Conservation (phyloP, 345 rosid species). For the Erodium maritimum region DNA sequence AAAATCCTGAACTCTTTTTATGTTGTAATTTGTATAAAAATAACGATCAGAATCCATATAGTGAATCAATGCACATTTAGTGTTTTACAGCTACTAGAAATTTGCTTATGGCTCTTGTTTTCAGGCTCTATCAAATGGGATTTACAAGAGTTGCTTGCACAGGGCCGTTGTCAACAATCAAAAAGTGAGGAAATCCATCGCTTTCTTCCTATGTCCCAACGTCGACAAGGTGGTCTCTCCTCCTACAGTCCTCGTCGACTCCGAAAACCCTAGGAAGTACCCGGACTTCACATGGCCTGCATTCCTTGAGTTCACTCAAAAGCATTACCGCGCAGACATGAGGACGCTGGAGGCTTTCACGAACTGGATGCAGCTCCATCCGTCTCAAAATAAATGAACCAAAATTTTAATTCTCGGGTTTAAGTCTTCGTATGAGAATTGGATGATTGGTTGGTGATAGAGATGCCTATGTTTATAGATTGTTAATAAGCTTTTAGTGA, state of each 20-base stretch:
- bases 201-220: slow-evolving; percentile 47
- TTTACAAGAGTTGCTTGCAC: slow-evolving; percentile 57
- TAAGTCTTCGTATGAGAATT: too few relatives aligned
- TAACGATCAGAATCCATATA: too few relatives aligned
- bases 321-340: slow-evolving; percentile 37
- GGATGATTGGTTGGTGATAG: too few relatives aligned
- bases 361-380: slow-evolving; percentile 18
- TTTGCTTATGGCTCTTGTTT: too few relatives aligned
- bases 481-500: too few relatives aligned
- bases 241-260: slow-evolving; percentile 22
- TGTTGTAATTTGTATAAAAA: too few relatives aligned
- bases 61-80: too few relatives aligned
- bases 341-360: slow-evolving; percentile 30
- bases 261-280: slow-evolving; percentile 28
- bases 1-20: too few relatives aligned
- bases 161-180: slow-evolving; percentile 46
- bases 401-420: too few relatives aligned
- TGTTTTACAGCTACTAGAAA: too few relatives aligned
- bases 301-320: slow-evolving; percentile 39
- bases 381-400: too few relatives aligned
- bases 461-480: too few relatives aligned
- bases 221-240: slow-evolving; percentile 34
- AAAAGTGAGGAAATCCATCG: slow-evolving; percentile 39
- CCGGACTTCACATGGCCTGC: slow-evolving; percentile 44
- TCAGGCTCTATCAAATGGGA: slow-evolving; percentile 51